Conservation (phyloP, 371 early-diverging fungal species). For the Syncephalastrum contaminatum region DNA sequence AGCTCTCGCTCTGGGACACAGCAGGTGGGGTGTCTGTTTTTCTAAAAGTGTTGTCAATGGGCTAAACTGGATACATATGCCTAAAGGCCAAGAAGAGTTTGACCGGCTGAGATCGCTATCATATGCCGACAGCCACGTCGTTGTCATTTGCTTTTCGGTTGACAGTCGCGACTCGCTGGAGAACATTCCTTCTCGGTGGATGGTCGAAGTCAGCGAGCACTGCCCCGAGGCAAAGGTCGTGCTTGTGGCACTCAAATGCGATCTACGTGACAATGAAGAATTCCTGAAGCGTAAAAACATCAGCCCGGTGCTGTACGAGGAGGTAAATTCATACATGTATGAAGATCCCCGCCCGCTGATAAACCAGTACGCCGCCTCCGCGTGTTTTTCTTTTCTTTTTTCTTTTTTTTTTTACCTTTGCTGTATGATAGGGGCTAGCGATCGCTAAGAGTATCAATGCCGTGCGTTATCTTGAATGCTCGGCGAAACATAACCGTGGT, state of each 20-base stretch:
- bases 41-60: background rate
- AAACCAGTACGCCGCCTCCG: background rate
- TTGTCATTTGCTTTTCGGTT: constrained; percentile 59
- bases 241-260: constrained; percentile 58
- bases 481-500: constrained; percentile 55
- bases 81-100: constrained; percentile 65
- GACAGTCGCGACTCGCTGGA: constrained; percentile 56
- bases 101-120: constrained; percentile 53
- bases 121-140: constrained; percentile 54
- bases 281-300: constrained; percentile 14
- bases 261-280: constrained; percentile 46
- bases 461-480: constrained; percentile 53
- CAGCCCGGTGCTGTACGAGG: constrained; percentile 43
- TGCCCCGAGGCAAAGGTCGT: constrained; percentile 49
- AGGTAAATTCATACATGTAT: constrained; percentile 24
- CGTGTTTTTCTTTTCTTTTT: constrained; percentile 2
- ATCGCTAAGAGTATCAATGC: constrained; percentile 50
- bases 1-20: constrained; percentile 91
- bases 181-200: constrained; percentile 56
- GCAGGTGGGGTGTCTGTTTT: constrained; percentile 60
- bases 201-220: constrained; percentile 46
- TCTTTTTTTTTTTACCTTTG: no score
- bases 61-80: background rate
- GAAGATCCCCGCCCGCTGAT: background rate
- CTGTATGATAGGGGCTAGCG: constrained; percentile 34